A percentile compares a stretch with the other conserved stretches of the same genome.
Evolutionary conservation across 768 basidiomycete genomes (phyloP).

Genomic region (Paxillus ammoniavirescens): DNA sequence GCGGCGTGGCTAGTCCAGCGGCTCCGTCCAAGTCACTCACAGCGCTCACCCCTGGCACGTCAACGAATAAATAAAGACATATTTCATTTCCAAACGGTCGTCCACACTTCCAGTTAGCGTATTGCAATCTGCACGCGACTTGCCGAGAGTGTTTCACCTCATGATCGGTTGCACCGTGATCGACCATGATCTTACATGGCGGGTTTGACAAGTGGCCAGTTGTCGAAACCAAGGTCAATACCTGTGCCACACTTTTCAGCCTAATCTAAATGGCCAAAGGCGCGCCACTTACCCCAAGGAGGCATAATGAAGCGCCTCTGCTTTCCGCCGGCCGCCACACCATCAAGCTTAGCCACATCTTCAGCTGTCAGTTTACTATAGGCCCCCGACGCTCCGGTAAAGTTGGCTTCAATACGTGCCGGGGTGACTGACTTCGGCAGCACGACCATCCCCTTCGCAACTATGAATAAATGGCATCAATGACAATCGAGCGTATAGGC

Average conservation of each 20-base stretch:
- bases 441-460: slow-evolving; percentile 60
- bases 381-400: slow-evolving; percentile 49
- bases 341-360: slow-evolving; percentile 58
- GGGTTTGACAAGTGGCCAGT: slow-evolving; percentile 42
- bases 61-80: neutral
- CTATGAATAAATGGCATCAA: slow-evolving; percentile 30
- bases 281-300: slow-evolving; percentile 58
- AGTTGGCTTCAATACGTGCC: slow-evolving; percentile 60
- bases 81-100: too few species aligned
- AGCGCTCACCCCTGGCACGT: neutral
- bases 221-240: slow-evolving; percentile 68
- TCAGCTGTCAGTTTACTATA: slow-evolving; percentile 42
- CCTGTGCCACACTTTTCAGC: slow-evolving; percentile 35
- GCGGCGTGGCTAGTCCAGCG: neutral
- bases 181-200: slow-evolving; percentile 2
- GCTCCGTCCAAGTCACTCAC: neutral
- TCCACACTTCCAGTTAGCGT: neutral
- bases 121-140: neutral
- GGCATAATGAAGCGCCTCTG: slow-evolving; percentile 70
- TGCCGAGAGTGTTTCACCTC: neutral
- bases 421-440: slow-evolving; percentile 81
- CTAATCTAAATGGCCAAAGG: slow-evolving; percentile 1
- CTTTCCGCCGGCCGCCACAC: slow-evolving; percentile 56
- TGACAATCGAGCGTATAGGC: slow-evolving; percentile 3
- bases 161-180: neutral